Evolutionary conservation across 441 rosid species (phyloP).

Genomic region (Bruguiera hainesii): DNA sequence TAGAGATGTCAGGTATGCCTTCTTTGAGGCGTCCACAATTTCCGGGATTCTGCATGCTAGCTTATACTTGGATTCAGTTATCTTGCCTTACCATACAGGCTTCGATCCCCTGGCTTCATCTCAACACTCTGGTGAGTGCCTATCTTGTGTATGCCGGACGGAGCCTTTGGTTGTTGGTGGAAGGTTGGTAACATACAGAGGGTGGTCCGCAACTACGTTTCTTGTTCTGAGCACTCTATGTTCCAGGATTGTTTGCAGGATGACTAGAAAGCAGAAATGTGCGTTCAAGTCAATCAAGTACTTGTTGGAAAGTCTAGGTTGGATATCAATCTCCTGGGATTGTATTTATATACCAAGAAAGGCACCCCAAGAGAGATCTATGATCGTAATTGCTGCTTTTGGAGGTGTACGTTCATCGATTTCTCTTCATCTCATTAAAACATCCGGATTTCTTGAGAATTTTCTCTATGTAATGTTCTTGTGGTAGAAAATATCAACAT

Average conservation of each 20-base stretch:
- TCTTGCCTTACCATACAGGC: slow-evolving; percentile 83
- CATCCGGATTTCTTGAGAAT: no score
- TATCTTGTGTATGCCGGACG: slow-evolving; percentile 62
- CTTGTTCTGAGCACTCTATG: slow-evolving; percentile 47
- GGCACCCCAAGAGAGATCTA: slow-evolving; percentile 41
- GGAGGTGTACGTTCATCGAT: slow-evolving; percentile 47
- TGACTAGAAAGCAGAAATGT: slow-evolving; percentile 28
- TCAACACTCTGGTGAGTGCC: slow-evolving; percentile 60
- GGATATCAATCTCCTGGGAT: slow-evolving; percentile 46
- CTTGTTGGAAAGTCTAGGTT: slow-evolving; percentile 37
- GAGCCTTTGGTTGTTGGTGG: slow-evolving; percentile 68
- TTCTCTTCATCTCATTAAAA: slow-evolving; percentile 33
- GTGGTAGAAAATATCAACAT: no score
- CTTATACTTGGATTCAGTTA: slow-evolving; percentile 61
- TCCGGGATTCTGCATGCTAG: slow-evolving; percentile 80
- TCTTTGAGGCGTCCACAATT: slow-evolving; percentile 68
- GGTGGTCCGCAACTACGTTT: slow-evolving; percentile 61
- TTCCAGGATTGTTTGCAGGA: slow-evolving; percentile 48
- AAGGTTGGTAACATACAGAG: slow-evolving; percentile 49
- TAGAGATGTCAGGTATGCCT: slow-evolving; percentile 46
- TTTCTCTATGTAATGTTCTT: no score
- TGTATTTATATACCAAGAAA: slow-evolving; percentile 39
- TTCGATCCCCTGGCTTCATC: slow-evolving; percentile 64
- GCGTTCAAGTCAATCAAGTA: slow-evolving; percentile 25
- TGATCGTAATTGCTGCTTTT: slow-evolving; percentile 31